phyloP scores from a whole-genome alignment of 2,329 filamentous ascomycete species.

The Pseudocercospora crystallina region DNA sequence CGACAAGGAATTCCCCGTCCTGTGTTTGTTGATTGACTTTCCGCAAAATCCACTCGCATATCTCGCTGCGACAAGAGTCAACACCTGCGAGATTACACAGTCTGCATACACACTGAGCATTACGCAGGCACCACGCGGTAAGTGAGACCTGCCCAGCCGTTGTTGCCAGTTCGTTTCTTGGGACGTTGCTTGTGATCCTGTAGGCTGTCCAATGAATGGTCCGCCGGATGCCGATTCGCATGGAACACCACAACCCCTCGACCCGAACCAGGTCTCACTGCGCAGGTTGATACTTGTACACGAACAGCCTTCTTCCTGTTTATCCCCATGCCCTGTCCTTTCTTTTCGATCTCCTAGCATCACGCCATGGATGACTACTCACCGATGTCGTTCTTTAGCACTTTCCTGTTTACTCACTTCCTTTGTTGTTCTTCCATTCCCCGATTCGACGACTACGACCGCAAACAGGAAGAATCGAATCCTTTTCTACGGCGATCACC shows the following conservation, averaged over 20 bases:
- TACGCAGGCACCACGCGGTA: no score
- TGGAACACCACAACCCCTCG: slow-evolving; percentile 1
- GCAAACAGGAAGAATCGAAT: not conserved
- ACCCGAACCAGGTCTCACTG: not conserved
- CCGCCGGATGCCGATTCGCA: slow-evolving; percentile 5
- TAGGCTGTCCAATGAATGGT: not conserved
- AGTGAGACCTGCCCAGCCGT: no score
- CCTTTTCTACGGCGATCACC: not conserved
- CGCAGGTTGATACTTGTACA: no score
- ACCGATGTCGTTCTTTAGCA: slow-evolving; percentile 7
- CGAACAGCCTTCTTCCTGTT: no score
- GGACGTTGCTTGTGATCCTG: not conserved
- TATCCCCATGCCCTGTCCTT: no score
- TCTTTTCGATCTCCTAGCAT: not conserved
- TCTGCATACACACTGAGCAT: no score
- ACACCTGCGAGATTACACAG: no score
- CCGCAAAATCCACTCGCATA: slow-evolving; percentile 4
- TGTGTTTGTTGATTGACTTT: slow-evolving; percentile 4
- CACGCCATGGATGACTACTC: slow-evolving; percentile 1
- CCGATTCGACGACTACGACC: not conserved
- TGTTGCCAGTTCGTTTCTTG: no score
- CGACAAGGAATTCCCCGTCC: not conserved
- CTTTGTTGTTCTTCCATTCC: slow-evolving; percentile 1
- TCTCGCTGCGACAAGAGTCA: slow-evolving; percentile 1
- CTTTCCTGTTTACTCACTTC: not conserved